Evolutionary conservation across 164 flowering plant genomes (phyloP), one percentile per base, ranked within the genome.

Genomic region (Akebia trifoliata): DNA sequence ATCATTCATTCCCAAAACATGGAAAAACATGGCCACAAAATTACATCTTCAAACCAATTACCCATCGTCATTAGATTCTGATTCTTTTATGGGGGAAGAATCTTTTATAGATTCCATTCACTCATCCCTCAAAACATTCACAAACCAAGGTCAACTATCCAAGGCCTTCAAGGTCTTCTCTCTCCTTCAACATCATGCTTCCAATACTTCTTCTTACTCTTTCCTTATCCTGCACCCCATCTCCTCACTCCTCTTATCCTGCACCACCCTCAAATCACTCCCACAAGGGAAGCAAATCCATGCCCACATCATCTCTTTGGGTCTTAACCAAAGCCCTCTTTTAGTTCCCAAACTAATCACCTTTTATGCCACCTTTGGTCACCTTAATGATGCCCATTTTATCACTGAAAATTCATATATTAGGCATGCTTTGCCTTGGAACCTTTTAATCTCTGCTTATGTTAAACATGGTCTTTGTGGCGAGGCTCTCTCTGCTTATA

Each of bases 341-440:
- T 61, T 83, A 72, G 72, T 77, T 15, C 65, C 76, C 18, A 81
- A 71, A 63, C 79, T 83, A 36, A 79, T 77, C 31, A 60, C 64
- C 25, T 78, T 78, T 26, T 83, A 78, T 45, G 49, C 79, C 5
- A 44, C 40, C 17, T 69, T 81, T 54, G 31, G 63, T 28, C 46
- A 68, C 6, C 59, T 72, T 8, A 18, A 1, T 25, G 79, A 74
- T 50, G 84, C 82, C 8, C 79, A 59, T 29, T 2, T 28, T 14
- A 44, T 79, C 14, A 64, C 67, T 21, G 71, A 71, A 50, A 61
- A 32, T 66, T 74, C 76, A 6, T 51, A 57, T 54, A 11, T 63
- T 40, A 32, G 42, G 44, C 35, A 68, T 29, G 67, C 76, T 6
- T 49, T 77, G 42, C 78, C 82, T 18, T 84, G 84, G 86, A 81